phyloP scores from a whole-genome alignment of 345 rosid genomes.

The Excoecaria cochinchinensis region DNA sequence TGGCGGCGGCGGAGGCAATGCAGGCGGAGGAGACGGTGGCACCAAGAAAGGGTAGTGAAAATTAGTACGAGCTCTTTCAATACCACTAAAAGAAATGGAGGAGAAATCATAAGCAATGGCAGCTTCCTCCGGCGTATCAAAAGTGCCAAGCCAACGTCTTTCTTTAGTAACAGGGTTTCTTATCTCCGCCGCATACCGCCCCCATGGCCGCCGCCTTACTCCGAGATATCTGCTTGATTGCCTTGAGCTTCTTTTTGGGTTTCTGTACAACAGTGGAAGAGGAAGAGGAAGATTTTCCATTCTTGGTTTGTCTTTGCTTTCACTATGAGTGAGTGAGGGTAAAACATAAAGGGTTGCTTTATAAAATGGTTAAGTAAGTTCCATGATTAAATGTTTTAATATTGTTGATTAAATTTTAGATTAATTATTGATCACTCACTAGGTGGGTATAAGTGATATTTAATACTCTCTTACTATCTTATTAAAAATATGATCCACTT shows the following conservation, averaged over 20 bases:
- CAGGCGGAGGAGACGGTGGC: background rate
- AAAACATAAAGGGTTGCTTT: background rate
- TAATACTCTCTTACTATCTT: no score
- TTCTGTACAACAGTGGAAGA: conserved; percentile 24
- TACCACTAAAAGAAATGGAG: conserved; percentile 28
- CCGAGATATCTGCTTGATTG: conserved; percentile 32
- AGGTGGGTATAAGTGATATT: background rate
- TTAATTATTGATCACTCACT: background rate
- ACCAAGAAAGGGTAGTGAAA: conserved; percentile 23
- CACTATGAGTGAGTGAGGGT: background rate
- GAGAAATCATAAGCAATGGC: conserved; percentile 35
- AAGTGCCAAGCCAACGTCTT: conserved; percentile 35
- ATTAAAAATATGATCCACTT: no score
- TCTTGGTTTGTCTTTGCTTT: background rate
- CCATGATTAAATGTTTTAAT: background rate
- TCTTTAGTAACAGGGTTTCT: conserved; percentile 29
- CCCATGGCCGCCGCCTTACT: conserved; percentile 32
- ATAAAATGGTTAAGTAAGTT: background rate
- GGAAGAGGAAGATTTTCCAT: conserved; percentile 30
- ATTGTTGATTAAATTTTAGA: background rate
- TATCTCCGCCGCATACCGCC: conserved; percentile 32
- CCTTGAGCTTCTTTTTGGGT: conserved; percentile 30
- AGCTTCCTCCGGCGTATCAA: conserved; percentile 38
- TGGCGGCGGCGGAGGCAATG: background rate
- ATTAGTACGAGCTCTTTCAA: conserved; percentile 31